Evolutionary conservation across 768 basidiomycete species (phyloP).

Genomic region (Termitomyces heimii): DNA sequence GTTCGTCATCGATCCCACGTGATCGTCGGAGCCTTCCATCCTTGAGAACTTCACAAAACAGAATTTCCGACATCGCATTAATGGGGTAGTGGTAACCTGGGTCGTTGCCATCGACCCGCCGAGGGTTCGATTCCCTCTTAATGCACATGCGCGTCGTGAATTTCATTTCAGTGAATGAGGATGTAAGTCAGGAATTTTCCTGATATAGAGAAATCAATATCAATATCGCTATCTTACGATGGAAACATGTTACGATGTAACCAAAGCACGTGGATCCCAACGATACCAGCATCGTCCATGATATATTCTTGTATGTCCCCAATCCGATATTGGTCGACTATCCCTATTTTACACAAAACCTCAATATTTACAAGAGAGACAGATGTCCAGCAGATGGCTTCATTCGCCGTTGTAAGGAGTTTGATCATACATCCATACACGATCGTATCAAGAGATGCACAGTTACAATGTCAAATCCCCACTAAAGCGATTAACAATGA

Average conservation of each 20-base stretch:
- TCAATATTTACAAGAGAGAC: not conserved
- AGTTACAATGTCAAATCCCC: not conserved
- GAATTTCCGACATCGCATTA: conserved; percentile 43
- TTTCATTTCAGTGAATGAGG: not conserved
- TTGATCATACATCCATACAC: too few relatives aligned
- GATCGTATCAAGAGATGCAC: not conserved
- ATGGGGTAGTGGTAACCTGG: conserved; percentile 65
- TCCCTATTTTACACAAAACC: not conserved
- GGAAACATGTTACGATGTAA: not conserved
- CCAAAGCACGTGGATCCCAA: not conserved
- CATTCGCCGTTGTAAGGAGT: not conserved
- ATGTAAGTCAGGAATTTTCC: too few relatives aligned
- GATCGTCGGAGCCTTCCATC: too few relatives aligned
- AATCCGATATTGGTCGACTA: not conserved
- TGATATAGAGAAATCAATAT: not conserved
- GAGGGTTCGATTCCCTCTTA: conserved; percentile 7
- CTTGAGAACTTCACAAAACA: too few relatives aligned
- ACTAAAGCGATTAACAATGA: not conserved
- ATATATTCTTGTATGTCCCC: not conserved
- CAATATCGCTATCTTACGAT: not conserved
- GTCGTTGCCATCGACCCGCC: conserved; percentile 43
- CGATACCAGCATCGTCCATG: too few relatives aligned
- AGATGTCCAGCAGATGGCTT: not conserved
- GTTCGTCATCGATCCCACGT: too few relatives aligned
- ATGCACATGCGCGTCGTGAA: not conserved